Evolutionary conservation across 129 eudicot species (phyloP).

Genomic region (Flaveria bidentis): DNA sequence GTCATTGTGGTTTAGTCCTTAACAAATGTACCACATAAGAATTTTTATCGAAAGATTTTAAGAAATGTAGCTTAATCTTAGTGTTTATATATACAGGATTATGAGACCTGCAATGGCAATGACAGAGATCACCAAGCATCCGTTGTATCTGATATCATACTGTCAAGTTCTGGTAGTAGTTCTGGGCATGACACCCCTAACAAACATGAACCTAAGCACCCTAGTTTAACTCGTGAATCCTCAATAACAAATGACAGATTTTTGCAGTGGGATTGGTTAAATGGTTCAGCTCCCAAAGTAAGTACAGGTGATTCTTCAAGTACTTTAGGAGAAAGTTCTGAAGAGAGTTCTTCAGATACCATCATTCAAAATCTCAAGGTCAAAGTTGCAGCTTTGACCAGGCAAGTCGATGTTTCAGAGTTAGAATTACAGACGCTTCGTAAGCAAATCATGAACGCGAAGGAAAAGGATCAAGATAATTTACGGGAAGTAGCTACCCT

Average conservation of each 20-base stretch:
- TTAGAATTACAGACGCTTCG: constrained; percentile 78
- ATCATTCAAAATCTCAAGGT: constrained; percentile 61
- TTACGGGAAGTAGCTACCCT: constrained; percentile 52
- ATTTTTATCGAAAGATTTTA: too few relatives aligned
- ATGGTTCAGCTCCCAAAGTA: constrained; percentile 48
- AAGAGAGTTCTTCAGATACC: constrained; percentile 43
- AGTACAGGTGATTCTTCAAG: constrained; percentile 66
- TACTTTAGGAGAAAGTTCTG: constrained; percentile 46
- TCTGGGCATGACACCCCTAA: constrained; percentile 59
- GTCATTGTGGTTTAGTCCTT: neutral
- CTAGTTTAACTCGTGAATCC: constrained; percentile 23
- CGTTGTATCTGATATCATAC: constrained; percentile 70
- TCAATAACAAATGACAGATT: constrained; percentile 37
- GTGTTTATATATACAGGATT: constrained; percentile 15
- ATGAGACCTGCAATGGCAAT: constrained; percentile 7
- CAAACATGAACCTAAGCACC: constrained; percentile 37
- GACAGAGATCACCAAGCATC: constrained; percentile 48
- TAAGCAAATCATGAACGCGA: constrained; percentile 75
- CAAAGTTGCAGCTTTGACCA: constrained; percentile 56
- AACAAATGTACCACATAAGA: too few relatives aligned
- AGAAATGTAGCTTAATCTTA: neutral
- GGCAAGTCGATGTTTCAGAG: constrained; percentile 68
- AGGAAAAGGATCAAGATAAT: constrained; percentile 67
- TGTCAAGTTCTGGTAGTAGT: constrained; percentile 70
- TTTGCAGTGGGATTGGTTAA: constrained; percentile 56